These are phyloP conservation scores for Gossypium trilobum DNA, from an alignment of 441 rosid genomes.

Conservation along the genomic window DNA sequence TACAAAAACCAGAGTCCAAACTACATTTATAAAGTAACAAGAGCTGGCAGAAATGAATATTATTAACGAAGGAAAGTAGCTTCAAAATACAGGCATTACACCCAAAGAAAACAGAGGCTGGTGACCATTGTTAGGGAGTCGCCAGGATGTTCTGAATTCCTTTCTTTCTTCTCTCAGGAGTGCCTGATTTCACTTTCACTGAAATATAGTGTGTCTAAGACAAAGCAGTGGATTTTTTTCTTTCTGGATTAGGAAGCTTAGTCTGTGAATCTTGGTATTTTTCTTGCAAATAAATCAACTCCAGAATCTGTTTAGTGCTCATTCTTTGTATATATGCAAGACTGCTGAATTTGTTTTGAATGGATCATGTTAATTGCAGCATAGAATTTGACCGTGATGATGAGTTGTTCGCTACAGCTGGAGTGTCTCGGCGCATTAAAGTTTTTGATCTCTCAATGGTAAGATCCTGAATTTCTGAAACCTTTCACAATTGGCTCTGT, in stretches of 20 bases:
- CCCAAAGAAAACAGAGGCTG: neutral
- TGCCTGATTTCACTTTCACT: neutral
- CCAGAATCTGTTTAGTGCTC: neutral
- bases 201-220: neutral
- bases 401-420: slow-evolving; percentile 94
- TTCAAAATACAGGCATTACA: neutral
- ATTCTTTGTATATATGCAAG: neutral
- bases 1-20: neutral
- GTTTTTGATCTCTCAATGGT: slow-evolving; percentile 89
- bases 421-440: slow-evolving; percentile 91
- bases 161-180: neutral
- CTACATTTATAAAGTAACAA: neutral
- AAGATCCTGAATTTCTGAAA: slow-evolving; percentile 24
- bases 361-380: slow-evolving; percentile 43
- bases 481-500: slow-evolving; percentile 5
- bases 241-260: slow-evolving; percentile 2
- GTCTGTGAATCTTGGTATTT: neutral
- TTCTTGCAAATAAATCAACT: neutral
- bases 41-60: neutral
- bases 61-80: neutral
- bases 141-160: neutral
- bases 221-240: neutral
- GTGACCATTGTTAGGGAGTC: neutral
- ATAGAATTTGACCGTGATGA: slow-evolving; percentile 95
- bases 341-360: slow-evolving; percentile 10